Evolutionary conservation across 805 yeast genomes (phyloP), one percentile per base, ranked within the genome.

Genomic region (Lachancea cidri): DNA sequence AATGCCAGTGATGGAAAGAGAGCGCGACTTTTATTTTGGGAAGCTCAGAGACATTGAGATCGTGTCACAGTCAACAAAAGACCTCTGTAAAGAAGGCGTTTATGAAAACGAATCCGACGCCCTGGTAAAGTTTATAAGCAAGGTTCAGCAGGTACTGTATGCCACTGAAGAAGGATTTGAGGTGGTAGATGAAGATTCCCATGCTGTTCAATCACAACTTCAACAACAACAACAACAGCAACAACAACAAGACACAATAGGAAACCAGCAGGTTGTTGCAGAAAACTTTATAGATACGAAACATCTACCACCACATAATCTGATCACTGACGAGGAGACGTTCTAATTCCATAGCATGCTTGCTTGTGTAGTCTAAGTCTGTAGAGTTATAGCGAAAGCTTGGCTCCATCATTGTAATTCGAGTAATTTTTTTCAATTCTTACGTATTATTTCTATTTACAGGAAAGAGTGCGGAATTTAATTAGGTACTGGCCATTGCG

Each of bases 41-140:
- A 93, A 91, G 64, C 68, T 93, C 39, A 74, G 96, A 48, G 95
- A 86, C 44, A 85, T 93, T 42, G 98, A 93, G 62, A 77, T 86
- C 19, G 65, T 89, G 35, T 75, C 83, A 18, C 87, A 83, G 54
- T 74, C 81, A 17, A 71, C 79, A 8, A 73, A 70, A 38, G 83
- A 79, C 39, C 71, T 74, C 39, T 58, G 75, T 36, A 66, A 73
- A 20, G 70, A 64, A 36, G 65, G 66, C n/a, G 60, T 60, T 7
- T 64, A 68, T 31, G 62, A 60, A 19, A 38, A 39, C 15, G 56
- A 38, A 48, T 60, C 49, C 35, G 50, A 42, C 49, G 65, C 62
- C 33, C 53, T 69, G 39, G 65, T 59, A 38, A 76, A 67, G 41
- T 62, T 78, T 22, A 49, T 81, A 19, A 67, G 74, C 17, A 80